A percentile compares a stretch with the other conserved stretches of the same genome.
These are phyloP conservation scores for Taiozyma sp. DNA, from an alignment of 1,139 yeast genomes.

Conservation along the genomic window DNA sequence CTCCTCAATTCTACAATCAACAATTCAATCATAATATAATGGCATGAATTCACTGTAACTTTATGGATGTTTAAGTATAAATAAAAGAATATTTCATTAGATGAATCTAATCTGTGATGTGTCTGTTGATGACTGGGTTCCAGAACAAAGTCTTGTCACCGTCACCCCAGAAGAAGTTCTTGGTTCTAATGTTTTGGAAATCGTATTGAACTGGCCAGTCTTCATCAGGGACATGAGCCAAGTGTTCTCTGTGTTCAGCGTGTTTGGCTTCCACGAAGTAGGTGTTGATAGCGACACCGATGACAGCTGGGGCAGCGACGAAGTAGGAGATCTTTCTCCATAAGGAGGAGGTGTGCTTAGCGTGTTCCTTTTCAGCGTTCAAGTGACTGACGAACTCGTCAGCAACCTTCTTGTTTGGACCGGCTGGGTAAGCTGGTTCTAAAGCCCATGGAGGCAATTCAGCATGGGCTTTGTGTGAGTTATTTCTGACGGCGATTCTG, in stretches of 20 bases:
- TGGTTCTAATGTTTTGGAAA: slow-evolving; percentile 83
- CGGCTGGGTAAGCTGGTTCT: slow-evolving; percentile 32
- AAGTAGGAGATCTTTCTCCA: slow-evolving; percentile 85
- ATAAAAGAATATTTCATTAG: not conserved
- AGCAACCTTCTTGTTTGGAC: slow-evolving; percentile 47
- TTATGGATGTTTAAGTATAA: not conserved
- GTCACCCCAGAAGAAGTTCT: slow-evolving; percentile 96
- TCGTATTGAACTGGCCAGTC: slow-evolving; percentile 92
- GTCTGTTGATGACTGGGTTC: slow-evolving; percentile 91
- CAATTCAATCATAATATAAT: not conserved
- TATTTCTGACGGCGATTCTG: slow-evolving; percentile 16
- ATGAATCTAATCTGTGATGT: slow-evolving; percentile 34
- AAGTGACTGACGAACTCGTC: slow-evolving; percentile 42
- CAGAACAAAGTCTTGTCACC: slow-evolving; percentile 97
- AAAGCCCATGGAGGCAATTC: slow-evolving; percentile 29
- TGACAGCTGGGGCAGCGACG: slow-evolving; percentile 79
- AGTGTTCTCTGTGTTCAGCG: slow-evolving; percentile 85
- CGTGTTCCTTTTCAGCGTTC: slow-evolving; percentile 73
- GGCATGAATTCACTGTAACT: slow-evolving; percentile 1
- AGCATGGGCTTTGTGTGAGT: slow-evolving; percentile 18
- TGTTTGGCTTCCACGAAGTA: slow-evolving; percentile 80
- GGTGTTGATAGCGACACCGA: slow-evolving; percentile 74
- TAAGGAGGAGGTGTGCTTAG: slow-evolving; percentile 63
- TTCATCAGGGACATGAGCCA: slow-evolving; percentile 71
- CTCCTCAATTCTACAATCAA: not conserved